phyloP scores from a whole-genome alignment of 202 grass and related monocot species.

The Hordeum pubiflorum region DNA sequence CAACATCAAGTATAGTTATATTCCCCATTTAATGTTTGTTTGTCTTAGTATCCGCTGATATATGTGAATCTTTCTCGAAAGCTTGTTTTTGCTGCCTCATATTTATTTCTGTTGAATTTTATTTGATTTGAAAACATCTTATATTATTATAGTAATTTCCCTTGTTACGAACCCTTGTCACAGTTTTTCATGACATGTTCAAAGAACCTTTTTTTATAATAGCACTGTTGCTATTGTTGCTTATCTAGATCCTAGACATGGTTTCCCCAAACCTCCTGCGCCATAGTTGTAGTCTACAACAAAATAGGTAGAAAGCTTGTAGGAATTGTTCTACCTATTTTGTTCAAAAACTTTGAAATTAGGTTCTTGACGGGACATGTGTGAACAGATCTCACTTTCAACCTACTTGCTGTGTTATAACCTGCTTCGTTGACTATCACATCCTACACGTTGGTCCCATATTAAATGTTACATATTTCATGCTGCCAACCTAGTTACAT shows the following conservation, averaged over 20 bases:
- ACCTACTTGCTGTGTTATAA: not conserved
- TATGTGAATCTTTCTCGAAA: not conserved
- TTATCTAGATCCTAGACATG: not conserved
- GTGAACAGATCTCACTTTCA: conserved; percentile 6
- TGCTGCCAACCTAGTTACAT: not conserved
- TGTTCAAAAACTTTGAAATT: not conserved
- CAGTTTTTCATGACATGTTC: not conserved
- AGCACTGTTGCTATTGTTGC: not conserved
- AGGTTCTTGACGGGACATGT: not conserved
- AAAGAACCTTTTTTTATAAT: not conserved
- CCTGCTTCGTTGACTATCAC: not conserved
- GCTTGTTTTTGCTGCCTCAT: not conserved
- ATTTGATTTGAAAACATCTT: not conserved
- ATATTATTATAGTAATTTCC: not conserved
- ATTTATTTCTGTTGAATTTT: not conserved
- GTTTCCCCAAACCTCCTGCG: not conserved
- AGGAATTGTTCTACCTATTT: not conserved
- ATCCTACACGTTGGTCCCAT: not conserved
- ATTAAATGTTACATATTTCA: conserved; percentile 3
- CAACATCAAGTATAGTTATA: conserved; percentile 67
- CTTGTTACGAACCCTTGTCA: not conserved
- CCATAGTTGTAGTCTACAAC: not conserved
- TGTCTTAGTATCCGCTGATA: conserved; percentile 3
- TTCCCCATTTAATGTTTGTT: not conserved
- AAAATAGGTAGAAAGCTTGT: no score